Percentiles rank a stretch among this genome's conserved stretches.
phyloP scores from a whole-genome alignment of 208 protist genomes.

The Endotrypanum monterogeii region DNA sequence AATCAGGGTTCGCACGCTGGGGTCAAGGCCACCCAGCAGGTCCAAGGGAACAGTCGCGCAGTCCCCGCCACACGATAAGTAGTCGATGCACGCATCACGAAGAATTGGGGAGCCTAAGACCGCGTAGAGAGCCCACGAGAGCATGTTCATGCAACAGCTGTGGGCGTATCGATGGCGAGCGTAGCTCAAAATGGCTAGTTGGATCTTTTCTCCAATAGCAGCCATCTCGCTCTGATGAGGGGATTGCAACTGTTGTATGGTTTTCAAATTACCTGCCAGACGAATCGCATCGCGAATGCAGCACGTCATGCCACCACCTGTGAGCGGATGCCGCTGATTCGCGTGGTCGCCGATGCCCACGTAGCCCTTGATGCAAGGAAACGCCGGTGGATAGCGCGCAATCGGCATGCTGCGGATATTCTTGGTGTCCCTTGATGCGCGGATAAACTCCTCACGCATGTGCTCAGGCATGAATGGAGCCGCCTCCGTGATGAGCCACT shows the following conservation, averaged over 20 bases:
- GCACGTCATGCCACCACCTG: slow-evolving; percentile 93
- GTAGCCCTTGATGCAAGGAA: slow-evolving; percentile 81
- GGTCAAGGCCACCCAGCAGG: slow-evolving; percentile 80
- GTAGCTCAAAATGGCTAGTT: slow-evolving; percentile 64
- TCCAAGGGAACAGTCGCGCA: slow-evolving; percentile 86
- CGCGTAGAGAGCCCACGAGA: slow-evolving; percentile 90
- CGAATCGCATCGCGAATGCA: slow-evolving; percentile 86
- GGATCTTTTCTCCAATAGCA: slow-evolving; percentile 59
- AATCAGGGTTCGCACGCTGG: slow-evolving; percentile 63
- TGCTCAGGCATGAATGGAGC: slow-evolving; percentile 78
- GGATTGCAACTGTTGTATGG: slow-evolving; percentile 46
- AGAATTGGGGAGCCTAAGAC: slow-evolving; percentile 80
- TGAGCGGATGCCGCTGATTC: slow-evolving; percentile 95
- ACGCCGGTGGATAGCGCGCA: slow-evolving; percentile 71
- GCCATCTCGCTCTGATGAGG: slow-evolving; percentile 48
- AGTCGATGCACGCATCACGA: slow-evolving; percentile 90
- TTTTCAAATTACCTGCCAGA: slow-evolving; percentile 62
- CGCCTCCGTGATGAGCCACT: slow-evolving; percentile 82
- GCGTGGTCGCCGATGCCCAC: slow-evolving; percentile 93
- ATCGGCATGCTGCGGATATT: slow-evolving; percentile 86
- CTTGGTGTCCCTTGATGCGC: slow-evolving; percentile 45
- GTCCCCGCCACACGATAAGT: slow-evolving; percentile 88
- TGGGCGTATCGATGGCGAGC: slow-evolving; percentile 57
- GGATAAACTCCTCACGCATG: slow-evolving; percentile 80
- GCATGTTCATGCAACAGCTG: slow-evolving; percentile 91